Percentiles rank a stretch among this genome's conserved stretches.
These are phyloP conservation scores for Chaetomiaceae sp. DNA, from an alignment of 2,329 filamentous ascomycete genomes.

Conservation along the genomic window DNA sequence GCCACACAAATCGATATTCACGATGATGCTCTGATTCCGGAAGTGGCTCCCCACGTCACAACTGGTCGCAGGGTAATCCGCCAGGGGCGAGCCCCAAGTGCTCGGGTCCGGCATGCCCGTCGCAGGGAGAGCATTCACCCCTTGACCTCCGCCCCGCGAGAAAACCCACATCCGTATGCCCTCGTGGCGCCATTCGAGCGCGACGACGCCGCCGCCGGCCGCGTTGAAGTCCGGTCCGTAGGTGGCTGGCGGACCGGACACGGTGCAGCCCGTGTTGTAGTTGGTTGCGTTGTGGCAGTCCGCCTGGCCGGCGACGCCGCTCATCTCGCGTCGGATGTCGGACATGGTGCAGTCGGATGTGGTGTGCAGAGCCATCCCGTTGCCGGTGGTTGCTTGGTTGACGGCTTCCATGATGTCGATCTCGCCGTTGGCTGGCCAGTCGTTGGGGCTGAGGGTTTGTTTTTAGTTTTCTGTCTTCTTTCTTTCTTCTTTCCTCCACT, in stretches of 20 bases:
- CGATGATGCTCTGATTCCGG: slow-evolving; percentile 60
- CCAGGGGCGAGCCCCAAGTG: slow-evolving; percentile 56
- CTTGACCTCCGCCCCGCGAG: slow-evolving; percentile 41
- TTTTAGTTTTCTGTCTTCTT: too few relatives aligned
- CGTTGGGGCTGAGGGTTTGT: slow-evolving; percentile 33
- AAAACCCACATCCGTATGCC: slow-evolving; percentile 64
- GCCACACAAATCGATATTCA: slow-evolving; percentile 63
- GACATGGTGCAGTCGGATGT: slow-evolving; percentile 46
- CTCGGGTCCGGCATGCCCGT: slow-evolving; percentile 52
- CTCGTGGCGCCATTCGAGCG: slow-evolving; percentile 54
- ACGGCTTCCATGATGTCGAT: slow-evolving; percentile 59
- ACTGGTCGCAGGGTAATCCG: slow-evolving; percentile 60
- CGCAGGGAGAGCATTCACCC: slow-evolving; percentile 40
- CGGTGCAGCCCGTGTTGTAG: slow-evolving; percentile 54
- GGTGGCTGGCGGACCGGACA: slow-evolving; percentile 38
- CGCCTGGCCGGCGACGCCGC: slow-evolving; percentile 37
- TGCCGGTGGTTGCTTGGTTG: slow-evolving; percentile 50
- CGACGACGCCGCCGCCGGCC: slow-evolving; percentile 53
- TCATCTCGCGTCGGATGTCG: slow-evolving; percentile 49
- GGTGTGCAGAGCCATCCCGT: slow-evolving; percentile 58
- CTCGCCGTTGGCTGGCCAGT: slow-evolving; percentile 62
- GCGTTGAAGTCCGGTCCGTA: slow-evolving; percentile 51
- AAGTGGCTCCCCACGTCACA: slow-evolving; percentile 58
- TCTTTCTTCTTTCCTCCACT: too few relatives aligned
- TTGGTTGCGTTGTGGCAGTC: slow-evolving; percentile 50